phyloP scores from a whole-genome alignment of 306 rosid species.

The Lupinus albus region DNA sequence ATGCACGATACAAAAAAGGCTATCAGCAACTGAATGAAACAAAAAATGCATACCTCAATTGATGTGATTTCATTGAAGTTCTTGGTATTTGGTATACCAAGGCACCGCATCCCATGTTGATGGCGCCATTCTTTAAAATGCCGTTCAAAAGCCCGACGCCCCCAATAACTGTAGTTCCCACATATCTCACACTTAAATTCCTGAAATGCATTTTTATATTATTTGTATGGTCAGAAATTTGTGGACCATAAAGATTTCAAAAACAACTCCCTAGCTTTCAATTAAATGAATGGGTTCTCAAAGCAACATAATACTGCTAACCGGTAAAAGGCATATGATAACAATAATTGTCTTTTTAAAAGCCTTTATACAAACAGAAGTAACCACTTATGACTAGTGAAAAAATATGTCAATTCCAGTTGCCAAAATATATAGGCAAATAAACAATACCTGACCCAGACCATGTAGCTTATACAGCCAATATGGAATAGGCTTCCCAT shows the following conservation, averaged over 20 bases:
- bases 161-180: slow-evolving; percentile 99
- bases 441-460: slow-evolving; percentile 86
- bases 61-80: slow-evolving; percentile 96
- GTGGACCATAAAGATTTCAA: slow-evolving; percentile 12
- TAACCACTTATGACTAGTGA: slow-evolving; percentile 1
- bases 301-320: slow-evolving; percentile 14
- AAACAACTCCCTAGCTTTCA: slow-evolving; percentile 13
- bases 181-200: slow-evolving; percentile 98
- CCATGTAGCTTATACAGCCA: slow-evolving; percentile 99
- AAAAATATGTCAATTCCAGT: slow-evolving; percentile 13
- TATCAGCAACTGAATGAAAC: slow-evolving; percentile 6
- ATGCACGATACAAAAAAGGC: no score
- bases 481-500: slow-evolving; percentile 97
- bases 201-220: slow-evolving; percentile 53
- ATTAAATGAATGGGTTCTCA: slow-evolving; percentile 8
- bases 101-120: slow-evolving; percentile 99
- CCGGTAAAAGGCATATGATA: not conserved
- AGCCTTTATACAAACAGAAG: not conserved
- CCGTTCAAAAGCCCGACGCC: slow-evolving; percentile 95
- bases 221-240: slow-evolving; percentile 29
- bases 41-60: slow-evolving; percentile 67
- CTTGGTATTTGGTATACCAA: slow-evolving; percentile 96
- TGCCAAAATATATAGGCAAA: slow-evolving; percentile 33
- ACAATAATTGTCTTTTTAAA: slow-evolving; percentile 16
- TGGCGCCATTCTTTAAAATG: slow-evolving; percentile 99